phyloP scores from a whole-genome alignment of 2,329 filamentous ascomycete genomes.

The Ramularia endophylla region DNA sequence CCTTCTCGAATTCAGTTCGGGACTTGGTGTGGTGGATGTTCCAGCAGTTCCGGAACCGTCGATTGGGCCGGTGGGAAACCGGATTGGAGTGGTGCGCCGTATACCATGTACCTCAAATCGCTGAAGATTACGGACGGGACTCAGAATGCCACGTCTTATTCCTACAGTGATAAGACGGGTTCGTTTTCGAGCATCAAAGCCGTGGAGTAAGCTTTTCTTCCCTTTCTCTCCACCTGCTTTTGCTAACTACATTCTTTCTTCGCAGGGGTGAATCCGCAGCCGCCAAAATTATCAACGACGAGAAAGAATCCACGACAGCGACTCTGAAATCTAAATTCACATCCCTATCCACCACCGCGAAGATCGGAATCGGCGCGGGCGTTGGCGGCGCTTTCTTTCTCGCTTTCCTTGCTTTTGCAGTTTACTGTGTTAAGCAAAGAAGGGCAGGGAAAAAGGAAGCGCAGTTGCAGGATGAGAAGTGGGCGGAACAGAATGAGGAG shows the following conservation, averaged over 20 bases:
- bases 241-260: too few relatives aligned
- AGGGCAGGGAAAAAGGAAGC: slow-evolving; percentile 45
- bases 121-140: slow-evolving; percentile 31
- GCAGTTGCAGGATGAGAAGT: slow-evolving; percentile 43
- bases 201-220: too few relatives aligned
- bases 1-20: slow-evolving; percentile 64
- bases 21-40: slow-evolving; percentile 85
- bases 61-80: slow-evolving; percentile 34
- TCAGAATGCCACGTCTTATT: slow-evolving; percentile 33
- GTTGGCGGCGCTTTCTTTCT: slow-evolving; percentile 38
- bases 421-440: slow-evolving; percentile 48
- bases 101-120: slow-evolving; percentile 30
- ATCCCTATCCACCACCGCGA: slow-evolving; percentile 40
- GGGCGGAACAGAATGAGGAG: slow-evolving; percentile 36
- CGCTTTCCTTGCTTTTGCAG: slow-evolving; percentile 28
- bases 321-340: slow-evolving; percentile 39
- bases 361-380: slow-evolving; percentile 43
- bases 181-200: slow-evolving; percentile 41
- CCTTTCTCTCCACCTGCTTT: too few relatives aligned
- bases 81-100: slow-evolving; percentile 19
- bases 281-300: slow-evolving; percentile 24
- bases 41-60: slow-evolving; percentile 51
- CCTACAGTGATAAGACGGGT: slow-evolving; percentile 36
- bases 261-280: slow-evolving; percentile 22
- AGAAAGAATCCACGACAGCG: slow-evolving; percentile 38